phyloP scores from a whole-genome alignment of 164 flowering plant genomes.

The Warburgia ugandensis region DNA sequence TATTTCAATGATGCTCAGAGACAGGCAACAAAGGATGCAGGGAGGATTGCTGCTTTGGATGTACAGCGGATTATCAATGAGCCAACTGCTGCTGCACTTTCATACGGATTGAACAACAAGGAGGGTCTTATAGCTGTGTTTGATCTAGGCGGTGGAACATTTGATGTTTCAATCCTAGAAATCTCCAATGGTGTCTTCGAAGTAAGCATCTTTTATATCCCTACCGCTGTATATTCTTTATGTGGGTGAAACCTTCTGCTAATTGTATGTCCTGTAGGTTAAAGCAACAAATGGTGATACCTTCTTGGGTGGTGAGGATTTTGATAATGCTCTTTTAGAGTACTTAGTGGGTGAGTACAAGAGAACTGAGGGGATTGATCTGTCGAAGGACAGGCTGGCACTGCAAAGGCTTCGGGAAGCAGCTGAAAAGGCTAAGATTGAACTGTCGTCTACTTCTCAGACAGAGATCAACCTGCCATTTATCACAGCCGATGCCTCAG shows the following conservation, averaged over 20 bases:
- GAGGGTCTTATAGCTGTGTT: constrained; percentile 67
- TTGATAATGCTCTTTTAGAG: constrained; percentile 55
- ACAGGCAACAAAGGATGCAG: constrained; percentile 77
- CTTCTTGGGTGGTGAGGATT: constrained; percentile 74
- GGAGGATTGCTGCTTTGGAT: constrained; percentile 62
- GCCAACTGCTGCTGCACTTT: constrained; percentile 74
- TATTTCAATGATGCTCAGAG: constrained; percentile 74
- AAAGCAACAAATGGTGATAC: constrained; percentile 82
- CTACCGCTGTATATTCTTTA: not conserved
- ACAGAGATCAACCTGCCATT: constrained; percentile 69
- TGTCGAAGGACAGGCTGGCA: constrained; percentile 55
- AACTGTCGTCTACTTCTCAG: constrained; percentile 61
- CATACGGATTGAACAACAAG: constrained; percentile 63
- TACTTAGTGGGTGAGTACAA: constrained; percentile 54
- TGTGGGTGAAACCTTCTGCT: not conserved
- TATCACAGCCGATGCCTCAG: constrained; percentile 65
- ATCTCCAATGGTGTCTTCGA: constrained; percentile 70
- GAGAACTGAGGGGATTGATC: constrained; percentile 51
- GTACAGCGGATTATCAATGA: constrained; percentile 72
- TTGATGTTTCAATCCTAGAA: constrained; percentile 65
- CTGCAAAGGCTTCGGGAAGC: constrained; percentile 70
- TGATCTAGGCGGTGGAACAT: constrained; percentile 82
- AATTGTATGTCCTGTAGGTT: constrained; percentile 28
- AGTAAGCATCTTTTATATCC: constrained; percentile 20
- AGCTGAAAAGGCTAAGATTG: constrained; percentile 72